These are phyloP conservation scores for Gardenia jasminoides DNA, from an alignment of 257 asterid species.

Conservation along the genomic window DNA sequence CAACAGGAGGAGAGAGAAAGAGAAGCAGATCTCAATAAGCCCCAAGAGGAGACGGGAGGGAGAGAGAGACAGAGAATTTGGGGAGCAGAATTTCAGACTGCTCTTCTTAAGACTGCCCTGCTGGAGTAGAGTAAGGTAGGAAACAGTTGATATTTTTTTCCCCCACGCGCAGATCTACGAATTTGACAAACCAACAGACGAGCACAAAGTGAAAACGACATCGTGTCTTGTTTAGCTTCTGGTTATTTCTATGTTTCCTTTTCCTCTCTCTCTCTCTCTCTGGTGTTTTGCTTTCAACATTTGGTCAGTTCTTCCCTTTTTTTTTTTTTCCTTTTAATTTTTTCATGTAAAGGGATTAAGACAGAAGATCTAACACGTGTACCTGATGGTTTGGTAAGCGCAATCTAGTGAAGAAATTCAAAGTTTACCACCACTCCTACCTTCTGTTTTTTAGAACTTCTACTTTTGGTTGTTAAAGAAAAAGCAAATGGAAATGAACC, in stretches of 20 bases:
- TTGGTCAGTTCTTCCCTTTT: too few species aligned
- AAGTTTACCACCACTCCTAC: too few species aligned
- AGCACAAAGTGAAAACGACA: neutral
- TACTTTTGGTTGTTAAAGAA: too few species aligned
- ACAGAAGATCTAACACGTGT: too few species aligned
- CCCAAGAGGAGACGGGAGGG: neutral
- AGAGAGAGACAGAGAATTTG: neutral
- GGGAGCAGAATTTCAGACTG: neutral
- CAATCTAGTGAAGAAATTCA: neutral
- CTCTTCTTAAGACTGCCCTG: neutral
- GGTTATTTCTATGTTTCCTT: neutral
- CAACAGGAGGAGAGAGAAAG: neutral
- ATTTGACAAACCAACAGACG: slow-evolving; percentile 4
- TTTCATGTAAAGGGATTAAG: too few species aligned
- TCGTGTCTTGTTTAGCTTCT: neutral
- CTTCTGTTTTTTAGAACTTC: neutral
- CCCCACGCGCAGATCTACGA: neutral
- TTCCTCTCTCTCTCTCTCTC: too few species aligned
- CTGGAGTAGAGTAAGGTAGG: neutral
- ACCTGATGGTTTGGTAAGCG: neutral
- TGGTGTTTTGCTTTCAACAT: neutral
- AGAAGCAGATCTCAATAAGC: slow-evolving; percentile 6
- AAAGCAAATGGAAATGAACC: too few species aligned
- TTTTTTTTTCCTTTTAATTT: too few species aligned
- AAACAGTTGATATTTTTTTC: neutral